A percentile compares a stretch with the other conserved stretches of the same genome.
These are phyloP conservation scores for Syncephalis plumigaleata DNA, from an alignment of 371 early-diverging fungal genomes.

Conservation along the genomic window DNA sequence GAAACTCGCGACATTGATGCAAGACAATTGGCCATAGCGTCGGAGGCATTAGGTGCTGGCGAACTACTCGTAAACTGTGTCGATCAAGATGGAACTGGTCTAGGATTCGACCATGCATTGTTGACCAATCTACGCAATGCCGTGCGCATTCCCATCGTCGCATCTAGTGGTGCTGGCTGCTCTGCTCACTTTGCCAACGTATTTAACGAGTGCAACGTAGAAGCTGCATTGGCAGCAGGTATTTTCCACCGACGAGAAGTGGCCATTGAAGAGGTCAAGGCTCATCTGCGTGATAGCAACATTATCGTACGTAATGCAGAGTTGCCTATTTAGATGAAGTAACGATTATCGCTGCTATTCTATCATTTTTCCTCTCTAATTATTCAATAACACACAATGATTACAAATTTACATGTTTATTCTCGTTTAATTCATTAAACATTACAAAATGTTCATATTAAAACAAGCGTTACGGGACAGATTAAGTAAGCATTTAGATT, in stretches of 20 bases:
- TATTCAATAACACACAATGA: too few species aligned
- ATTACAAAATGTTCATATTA: too few species aligned
- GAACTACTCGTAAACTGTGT: slow-evolving; percentile 92
- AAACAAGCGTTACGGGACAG: too few species aligned
- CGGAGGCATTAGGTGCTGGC: slow-evolving; percentile 85
- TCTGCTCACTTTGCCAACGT: slow-evolving; percentile 75
- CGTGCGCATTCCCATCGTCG: slow-evolving; percentile 88
- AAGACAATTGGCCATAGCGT: slow-evolving; percentile 67
- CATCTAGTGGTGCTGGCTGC: slow-evolving; percentile 83
- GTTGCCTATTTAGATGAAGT: background rate
- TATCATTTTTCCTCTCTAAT: too few species aligned
- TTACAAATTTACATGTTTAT: too few species aligned
- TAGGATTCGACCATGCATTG: slow-evolving; percentile 83
- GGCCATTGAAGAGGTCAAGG: slow-evolving; percentile 69
- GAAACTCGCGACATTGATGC: slow-evolving; percentile 91
- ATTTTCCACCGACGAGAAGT: slow-evolving; percentile 93
- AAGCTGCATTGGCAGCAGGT: slow-evolving; percentile 93
- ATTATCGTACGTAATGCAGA: slow-evolving; percentile 22
- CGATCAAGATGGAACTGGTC: slow-evolving; percentile 94
- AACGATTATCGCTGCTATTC: too few species aligned
- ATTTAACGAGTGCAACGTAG: slow-evolving; percentile 64
- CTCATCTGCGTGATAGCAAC: slow-evolving; percentile 24
- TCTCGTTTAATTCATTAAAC: too few species aligned
- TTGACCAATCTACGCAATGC: slow-evolving; percentile 52
- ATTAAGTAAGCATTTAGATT: too few species aligned